Evolutionary conservation across 108 stramenopile species (phyloP), one percentile per base, ranked within the genome.

Genomic region (Cylindrotheca fusiformis): DNA sequence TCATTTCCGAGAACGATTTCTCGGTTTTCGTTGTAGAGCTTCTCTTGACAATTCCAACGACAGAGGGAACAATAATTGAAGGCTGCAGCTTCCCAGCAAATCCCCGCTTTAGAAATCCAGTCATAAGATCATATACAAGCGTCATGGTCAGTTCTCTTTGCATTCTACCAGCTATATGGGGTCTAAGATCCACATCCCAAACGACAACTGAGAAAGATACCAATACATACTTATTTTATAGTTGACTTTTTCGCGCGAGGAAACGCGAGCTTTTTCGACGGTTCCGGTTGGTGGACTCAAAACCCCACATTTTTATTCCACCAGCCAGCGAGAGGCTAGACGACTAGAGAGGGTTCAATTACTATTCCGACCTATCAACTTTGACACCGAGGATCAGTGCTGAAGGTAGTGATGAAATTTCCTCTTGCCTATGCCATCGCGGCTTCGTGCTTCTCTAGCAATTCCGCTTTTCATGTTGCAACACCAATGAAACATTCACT

Each of bases 21-120:
- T 44, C 41, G 58, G 25, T 60, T 45, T 20, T 3, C 20, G 12
- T 60, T 45, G 10, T 14, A 19, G n/a, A 62, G 36, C 5, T 44
- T 25, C 21, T 25, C 19, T 48, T 28, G 31, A 32, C 52, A 49
- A 32, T 27, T 24, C 25, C 69, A 14, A 69, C 20, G 22, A 69
- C 4, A 31, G 22, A 57, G 2, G 69, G 69, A n/a, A 69, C 25
- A 24, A 61, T 41, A 20, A 8, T 18, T 1, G 47, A 44, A n/a
- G 69, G 69, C 3, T 20, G 20, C 1, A 62, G 54, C 0, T 33
- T 69, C 4, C 69, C 69, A 19, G 69, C 69, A 55, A 69, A 46
- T 14, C 69, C 69, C 26, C 61, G 52, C 41, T 69, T 69, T 60
- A 69, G 55, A 3, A 54, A 55, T 5, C 53, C n/a, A 41, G 50